These are phyloP conservation scores for Daldinia eschscholtzii DNA, from an alignment of 2,329 filamentous ascomycete genomes.

Conservation along the genomic window DNA sequence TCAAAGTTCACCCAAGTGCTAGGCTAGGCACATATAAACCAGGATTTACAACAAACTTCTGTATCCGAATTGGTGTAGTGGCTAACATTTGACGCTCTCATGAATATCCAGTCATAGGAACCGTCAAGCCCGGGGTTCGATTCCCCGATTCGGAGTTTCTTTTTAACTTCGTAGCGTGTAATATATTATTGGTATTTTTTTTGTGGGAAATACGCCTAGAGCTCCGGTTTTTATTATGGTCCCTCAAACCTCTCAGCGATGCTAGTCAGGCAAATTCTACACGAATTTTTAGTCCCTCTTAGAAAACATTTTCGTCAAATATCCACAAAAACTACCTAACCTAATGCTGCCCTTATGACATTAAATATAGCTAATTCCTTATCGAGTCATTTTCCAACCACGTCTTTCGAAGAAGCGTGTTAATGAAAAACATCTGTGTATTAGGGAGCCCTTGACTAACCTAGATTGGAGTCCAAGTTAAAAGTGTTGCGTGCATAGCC, in stretches of 20 bases:
- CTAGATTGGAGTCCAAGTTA: too few relatives aligned
- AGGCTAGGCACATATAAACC: neutral
- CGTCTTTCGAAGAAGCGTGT: too few relatives aligned
- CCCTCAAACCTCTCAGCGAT: neutral
- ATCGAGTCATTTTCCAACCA: neutral
- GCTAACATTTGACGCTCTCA: conserved; percentile 55
- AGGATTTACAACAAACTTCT: neutral
- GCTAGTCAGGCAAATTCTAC: neutral
- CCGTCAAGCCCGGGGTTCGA: conserved; percentile 51
- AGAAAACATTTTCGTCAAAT: neutral
- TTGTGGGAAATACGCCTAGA: neutral
- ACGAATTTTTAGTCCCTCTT: neutral
- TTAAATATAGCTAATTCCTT: neutral
- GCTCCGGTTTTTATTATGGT: conserved; percentile 6
- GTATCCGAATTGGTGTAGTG: conserved; percentile 54
- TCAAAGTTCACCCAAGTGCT: neutral
- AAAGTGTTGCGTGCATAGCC: neutral
- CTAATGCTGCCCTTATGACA: neutral
- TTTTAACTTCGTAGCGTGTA: neutral
- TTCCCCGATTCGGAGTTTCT: conserved; percentile 49
- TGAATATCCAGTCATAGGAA: conserved; percentile 9
- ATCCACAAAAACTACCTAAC: neutral
- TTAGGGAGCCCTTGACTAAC: too few relatives aligned
- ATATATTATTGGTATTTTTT: neutral
- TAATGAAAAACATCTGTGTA: too few relatives aligned